phyloP scores from a whole-genome alignment of 2,329 filamentous ascomycete genomes.

The Sporothrix dimorphospora region DNA sequence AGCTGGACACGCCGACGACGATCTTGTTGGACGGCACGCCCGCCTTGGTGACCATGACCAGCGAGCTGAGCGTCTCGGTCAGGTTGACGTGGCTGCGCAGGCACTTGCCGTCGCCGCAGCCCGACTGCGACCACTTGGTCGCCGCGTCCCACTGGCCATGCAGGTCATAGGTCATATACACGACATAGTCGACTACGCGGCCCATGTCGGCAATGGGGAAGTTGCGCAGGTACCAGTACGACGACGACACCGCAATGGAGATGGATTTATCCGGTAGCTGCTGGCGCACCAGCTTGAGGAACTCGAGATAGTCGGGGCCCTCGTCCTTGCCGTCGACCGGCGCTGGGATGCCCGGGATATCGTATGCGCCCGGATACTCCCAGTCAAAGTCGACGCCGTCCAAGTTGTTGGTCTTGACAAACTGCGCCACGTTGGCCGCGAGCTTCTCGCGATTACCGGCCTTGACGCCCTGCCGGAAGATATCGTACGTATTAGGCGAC shows the following conservation, averaged over 20 bases:
- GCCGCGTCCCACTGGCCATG: constrained; percentile 47
- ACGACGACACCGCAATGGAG: constrained; percentile 38
- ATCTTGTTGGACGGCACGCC: no score
- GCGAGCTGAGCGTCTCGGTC: constrained; percentile 42
- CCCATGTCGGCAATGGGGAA: constrained; percentile 40
- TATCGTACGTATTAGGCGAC: constrained; percentile 40
- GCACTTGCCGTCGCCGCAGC: constrained; percentile 41
- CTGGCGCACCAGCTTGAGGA: constrained; percentile 37
- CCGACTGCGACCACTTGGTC: constrained; percentile 27
- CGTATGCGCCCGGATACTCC: constrained; percentile 27
- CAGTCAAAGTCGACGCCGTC: constrained; percentile 32
- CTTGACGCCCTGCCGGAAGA: constrained; percentile 40
- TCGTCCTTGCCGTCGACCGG: constrained; percentile 34
- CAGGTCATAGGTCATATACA: constrained; percentile 44
- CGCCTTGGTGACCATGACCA: no score
- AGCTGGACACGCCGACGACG: constrained; percentile 42
- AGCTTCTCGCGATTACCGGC: constrained; percentile 26
- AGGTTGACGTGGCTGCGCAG: constrained; percentile 44
- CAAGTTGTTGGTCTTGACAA: neutral
- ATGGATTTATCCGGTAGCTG: constrained; percentile 36
- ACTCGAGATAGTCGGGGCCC: constrained; percentile 42
- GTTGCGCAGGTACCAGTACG: constrained; percentile 41
- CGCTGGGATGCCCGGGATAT: constrained; percentile 40
- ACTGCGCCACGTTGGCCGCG: constrained; percentile 17
- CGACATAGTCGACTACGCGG: constrained; percentile 41